Evolutionary conservation across 805 yeast species (phyloP).

Genomic region (Wickerhamiella lipophila): DNA sequence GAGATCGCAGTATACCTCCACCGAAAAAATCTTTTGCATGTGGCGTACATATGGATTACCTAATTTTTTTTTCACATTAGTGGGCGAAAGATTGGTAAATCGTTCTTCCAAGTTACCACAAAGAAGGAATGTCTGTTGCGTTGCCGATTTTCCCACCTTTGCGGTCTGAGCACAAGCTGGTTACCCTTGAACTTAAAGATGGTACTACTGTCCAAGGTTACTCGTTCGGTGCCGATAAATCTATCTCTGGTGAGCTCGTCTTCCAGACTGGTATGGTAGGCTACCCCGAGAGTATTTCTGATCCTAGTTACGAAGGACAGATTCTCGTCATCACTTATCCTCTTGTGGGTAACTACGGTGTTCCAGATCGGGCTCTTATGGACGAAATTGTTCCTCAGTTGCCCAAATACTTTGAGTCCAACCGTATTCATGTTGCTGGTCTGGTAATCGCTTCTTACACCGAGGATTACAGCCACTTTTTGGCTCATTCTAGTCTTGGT

Average conservation of each 20-base stretch:
- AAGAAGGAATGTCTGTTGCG: conserved; percentile 27
- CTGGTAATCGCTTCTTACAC: conserved; percentile 93
- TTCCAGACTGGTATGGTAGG: conserved; percentile 99
- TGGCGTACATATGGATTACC: not conserved
- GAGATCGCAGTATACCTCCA: no score
- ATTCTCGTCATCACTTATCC: conserved; percentile 93
- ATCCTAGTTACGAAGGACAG: conserved; percentile 97
- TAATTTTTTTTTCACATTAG: conserved; percentile 6
- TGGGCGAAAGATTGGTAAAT: not conserved
- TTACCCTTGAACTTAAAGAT: conserved; percentile 79
- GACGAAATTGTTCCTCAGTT: conserved; percentile 64
- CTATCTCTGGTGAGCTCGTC: conserved; percentile 93
- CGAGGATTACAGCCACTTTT: conserved; percentile 85
- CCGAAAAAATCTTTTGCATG: not conserved
- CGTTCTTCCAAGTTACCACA: conserved; percentile 6
- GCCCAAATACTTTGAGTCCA: conserved; percentile 90
- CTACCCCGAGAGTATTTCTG: conserved; percentile 94
- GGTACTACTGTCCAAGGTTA: conserved; percentile 84
- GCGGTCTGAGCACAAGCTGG: conserved; percentile 66
- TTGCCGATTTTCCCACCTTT: conserved; percentile 85
- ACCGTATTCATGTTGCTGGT: conserved; percentile 89
- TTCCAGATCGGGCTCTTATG: conserved; percentile 70
- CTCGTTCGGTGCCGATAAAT: conserved; percentile 85
- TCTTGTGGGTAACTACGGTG: conserved; percentile 97
- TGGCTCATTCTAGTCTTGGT: conserved; percentile 86